A percentile compares a stretch with the other conserved stretches of the same genome.
These are phyloP conservation scores for Pichia sp. DNA, from an alignment of 1,139 yeast species.

Conservation along the genomic window DNA sequence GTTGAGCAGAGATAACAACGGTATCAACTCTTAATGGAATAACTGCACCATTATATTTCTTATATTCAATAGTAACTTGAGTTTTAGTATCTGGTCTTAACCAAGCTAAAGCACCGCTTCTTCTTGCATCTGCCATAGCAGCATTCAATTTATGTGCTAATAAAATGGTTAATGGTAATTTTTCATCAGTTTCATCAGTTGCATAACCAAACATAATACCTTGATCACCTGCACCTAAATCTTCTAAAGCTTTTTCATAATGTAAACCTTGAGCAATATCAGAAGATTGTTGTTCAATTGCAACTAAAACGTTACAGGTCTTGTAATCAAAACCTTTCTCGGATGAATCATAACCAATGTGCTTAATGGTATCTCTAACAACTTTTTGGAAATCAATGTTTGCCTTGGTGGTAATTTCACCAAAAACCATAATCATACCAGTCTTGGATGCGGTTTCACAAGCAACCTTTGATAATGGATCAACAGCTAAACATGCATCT, in stretches of 20 bases:
- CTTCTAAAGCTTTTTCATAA: conserved; percentile 93
- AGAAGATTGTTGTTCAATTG: conserved; percentile 98
- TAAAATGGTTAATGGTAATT: conserved; percentile 89
- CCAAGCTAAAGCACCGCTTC: conserved; percentile 92
- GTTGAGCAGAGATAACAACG: conserved; percentile 95
- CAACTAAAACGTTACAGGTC: conserved; percentile 97
- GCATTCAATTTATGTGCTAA: conserved; percentile 94
- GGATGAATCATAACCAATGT: conserved; percentile 94
- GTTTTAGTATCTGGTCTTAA: conserved; percentile 99
- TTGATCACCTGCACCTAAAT: conserved; percentile 99
- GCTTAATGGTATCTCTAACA: conserved; percentile 96
- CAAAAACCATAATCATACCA: conserved; percentile 98
- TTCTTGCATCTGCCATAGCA: conserved; percentile 95
- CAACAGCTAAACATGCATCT: conserved; percentile 94
- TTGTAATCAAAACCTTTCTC: conserved; percentile 98
- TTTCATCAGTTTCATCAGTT: conserved; percentile 97
- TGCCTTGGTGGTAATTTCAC: conserved; percentile 98
- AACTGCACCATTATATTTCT: conserved; percentile 90
- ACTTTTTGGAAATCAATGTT: conserved; percentile 92
- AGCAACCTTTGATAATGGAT: conserved; percentile 97
- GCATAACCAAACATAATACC: conserved; percentile 99
- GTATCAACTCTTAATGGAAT: conserved; percentile 96
- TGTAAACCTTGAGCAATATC: conserved; percentile 99
- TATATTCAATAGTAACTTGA: conserved; percentile 96
- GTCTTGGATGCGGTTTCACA: conserved; percentile 99